Evolutionary conservation across 2,329 filamentous ascomycete species (phyloP), one percentile per base, ranked within the genome.

Genomic region (Microthyrium microscopicum): DNA sequence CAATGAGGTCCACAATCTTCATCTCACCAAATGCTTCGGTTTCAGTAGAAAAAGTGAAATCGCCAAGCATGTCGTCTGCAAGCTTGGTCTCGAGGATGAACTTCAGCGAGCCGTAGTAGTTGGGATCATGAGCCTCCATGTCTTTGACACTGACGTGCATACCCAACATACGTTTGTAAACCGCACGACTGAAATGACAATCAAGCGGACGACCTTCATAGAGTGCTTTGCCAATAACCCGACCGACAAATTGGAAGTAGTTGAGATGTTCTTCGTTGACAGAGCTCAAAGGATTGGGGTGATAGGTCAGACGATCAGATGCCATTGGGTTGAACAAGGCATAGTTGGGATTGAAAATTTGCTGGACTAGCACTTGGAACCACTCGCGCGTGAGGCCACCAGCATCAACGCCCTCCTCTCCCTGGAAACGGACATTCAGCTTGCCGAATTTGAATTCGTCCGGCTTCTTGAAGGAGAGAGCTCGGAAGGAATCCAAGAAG

Each of bases 11-110:
- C 30, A 93, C 76, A 11, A 81, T 75, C 52, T 80, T 79, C 31
- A 75, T 83, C 40, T 84, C 83, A 40, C 89, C 89, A 55, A 98
- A 98, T 49, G 79, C 82, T 46, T 95, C 85, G 39, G 89, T 79
- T 51, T 94, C 85, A 19, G 92, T 74, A 8, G 85, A 89, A 53
- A 98, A 95, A 2, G 82, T 92, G n/a, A n/a, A n/a, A n/a, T n/a
- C n/a, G 58, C 98, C 87, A 3, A 82, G 89, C 46, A 95, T 89
- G 48, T 95, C 84, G 49, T 95, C 89, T 4, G 85, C 93, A 46
- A 98, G 98, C 51, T 98, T 87, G 48, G 98, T 95, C 52, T 93
- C 82, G 37, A 95, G 66, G 75, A 98, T 95, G 91, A 91, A 98
- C 39, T 89, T 73, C 16, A 98, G 68, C 11, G 87, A 95, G 56